These are phyloP conservation scores for Globisporangium megalacanthum DNA, from an alignment of 352 stramenopile genomes.

Conservation along the genomic window DNA sequence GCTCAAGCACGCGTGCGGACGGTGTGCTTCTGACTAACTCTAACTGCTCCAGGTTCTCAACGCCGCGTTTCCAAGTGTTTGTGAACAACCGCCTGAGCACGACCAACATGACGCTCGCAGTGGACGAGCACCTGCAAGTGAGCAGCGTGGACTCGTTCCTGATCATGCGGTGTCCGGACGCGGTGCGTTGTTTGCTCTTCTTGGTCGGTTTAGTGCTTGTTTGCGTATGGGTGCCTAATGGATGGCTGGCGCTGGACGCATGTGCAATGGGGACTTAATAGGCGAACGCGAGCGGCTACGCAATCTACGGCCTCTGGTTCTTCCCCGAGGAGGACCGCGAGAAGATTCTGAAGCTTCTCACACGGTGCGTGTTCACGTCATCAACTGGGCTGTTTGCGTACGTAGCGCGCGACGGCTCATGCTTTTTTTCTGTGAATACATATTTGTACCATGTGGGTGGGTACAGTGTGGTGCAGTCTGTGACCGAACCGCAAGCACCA, in stretches of 20 bases:
- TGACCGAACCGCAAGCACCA: constrained; percentile 37
- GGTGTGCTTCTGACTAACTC: no score
- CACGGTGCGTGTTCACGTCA: constrained; percentile 30
- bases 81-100: constrained; percentile 89
- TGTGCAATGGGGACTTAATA: constrained; percentile 4
- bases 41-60: constrained; percentile 47
- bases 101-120: constrained; percentile 76
- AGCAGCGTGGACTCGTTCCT: constrained; percentile 84
- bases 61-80: constrained; percentile 80
- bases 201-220: no score
- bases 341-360: constrained; percentile 71
- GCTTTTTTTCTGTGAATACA: no score
- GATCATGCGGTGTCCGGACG: constrained; percentile 68
- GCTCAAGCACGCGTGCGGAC: not conserved
- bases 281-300: constrained; percentile 51
- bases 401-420: no score
- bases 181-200: constrained; percentile 19
- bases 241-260: no score
- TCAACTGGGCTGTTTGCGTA: not conserved
- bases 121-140: constrained; percentile 68
- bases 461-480: constrained; percentile 51
- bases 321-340: constrained; percentile 80
- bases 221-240: no score
- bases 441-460: not conserved
- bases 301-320: constrained; percentile 87